Conservation (phyloP, 257 asterid species). For the Cruciata laevipes region DNA sequence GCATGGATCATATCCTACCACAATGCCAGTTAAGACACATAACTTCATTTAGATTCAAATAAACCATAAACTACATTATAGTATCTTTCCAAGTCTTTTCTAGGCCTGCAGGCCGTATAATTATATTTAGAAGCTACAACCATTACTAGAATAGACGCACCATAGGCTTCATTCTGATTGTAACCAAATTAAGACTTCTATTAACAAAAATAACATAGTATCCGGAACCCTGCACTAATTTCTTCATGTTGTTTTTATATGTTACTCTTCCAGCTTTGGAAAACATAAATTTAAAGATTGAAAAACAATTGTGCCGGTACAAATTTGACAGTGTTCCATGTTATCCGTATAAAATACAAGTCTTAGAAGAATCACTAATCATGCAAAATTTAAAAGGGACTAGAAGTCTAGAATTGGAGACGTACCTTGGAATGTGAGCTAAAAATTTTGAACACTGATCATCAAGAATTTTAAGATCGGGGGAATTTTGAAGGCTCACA, state of each 20-base stretch:
- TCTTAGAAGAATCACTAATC: too few relatives aligned
- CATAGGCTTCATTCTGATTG: background rate
- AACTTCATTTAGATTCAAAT: too few relatives aligned
- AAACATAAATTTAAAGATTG: background rate
- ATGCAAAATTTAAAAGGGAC: background rate
- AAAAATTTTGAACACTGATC: slow-evolving; percentile 72
- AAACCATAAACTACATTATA: background rate
- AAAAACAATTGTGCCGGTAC: background rate
- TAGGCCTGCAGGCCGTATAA: background rate
- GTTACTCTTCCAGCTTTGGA: background rate
- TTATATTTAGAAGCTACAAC: background rate
- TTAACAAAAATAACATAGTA: background rate
- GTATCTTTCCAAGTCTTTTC: background rate
- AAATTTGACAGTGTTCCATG: background rate
- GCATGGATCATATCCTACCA: too few relatives aligned
- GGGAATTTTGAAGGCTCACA: slow-evolving; percentile 59
- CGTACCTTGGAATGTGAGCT: slow-evolving; percentile 61
- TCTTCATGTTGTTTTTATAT: background rate
- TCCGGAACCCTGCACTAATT: too few relatives aligned
- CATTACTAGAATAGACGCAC: background rate
- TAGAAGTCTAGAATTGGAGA: slow-evolving; percentile 23
- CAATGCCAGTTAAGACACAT: too few relatives aligned
- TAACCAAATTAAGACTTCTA: background rate
- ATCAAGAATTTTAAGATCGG: slow-evolving; percentile 50
- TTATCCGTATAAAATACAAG: background rate